A percentile compares a stretch with the other conserved stretches of the same genome.
These are phyloP conservation scores for Pseudoneurospora amorphoporcata DNA, from an alignment of 495 filamentous ascomycete species.

Conservation along the genomic window DNA sequence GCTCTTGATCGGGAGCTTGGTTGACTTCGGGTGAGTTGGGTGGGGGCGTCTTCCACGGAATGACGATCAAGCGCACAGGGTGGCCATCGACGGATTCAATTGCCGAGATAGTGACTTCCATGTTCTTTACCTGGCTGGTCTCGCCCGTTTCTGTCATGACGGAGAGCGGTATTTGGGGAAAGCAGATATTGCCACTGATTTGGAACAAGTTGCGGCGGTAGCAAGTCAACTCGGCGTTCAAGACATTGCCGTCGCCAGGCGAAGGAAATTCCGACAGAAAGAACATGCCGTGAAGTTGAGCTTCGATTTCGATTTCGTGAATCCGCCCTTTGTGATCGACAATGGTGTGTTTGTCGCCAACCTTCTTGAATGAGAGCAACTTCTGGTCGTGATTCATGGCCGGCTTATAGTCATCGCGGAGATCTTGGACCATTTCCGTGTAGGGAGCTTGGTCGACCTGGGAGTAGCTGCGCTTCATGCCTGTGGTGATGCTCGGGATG, in stretches of 20 bases:
- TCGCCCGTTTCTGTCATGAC: constrained; percentile 71
- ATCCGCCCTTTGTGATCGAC: constrained; percentile 44
- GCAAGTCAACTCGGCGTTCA: constrained; percentile 78
- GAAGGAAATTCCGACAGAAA: constrained; percentile 83
- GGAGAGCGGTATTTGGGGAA: constrained; percentile 64
- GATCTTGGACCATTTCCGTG: constrained; percentile 43
- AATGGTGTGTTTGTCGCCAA: constrained; percentile 46
- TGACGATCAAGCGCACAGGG: constrained; percentile 82
- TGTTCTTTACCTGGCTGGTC: constrained; percentile 65
- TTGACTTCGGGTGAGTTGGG: constrained; percentile 54
- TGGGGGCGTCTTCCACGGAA: constrained; percentile 89
- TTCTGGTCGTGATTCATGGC: constrained; percentile 47
- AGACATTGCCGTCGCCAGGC: constrained; percentile 49
- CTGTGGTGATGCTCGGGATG: constrained; percentile 42
- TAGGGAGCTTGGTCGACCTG: constrained; percentile 36
- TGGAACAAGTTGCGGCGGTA: constrained; percentile 91
- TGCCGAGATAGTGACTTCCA: constrained; percentile 79
- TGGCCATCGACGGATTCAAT: constrained; percentile 84
- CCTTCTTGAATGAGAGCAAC: constrained; percentile 42
- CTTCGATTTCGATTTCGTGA: constrained; percentile 53
- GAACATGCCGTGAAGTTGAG: constrained; percentile 93
- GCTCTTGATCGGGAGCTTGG: constrained; percentile 44
- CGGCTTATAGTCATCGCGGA: constrained; percentile 44
- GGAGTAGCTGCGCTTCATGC: constrained; percentile 41
- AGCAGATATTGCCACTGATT: constrained; percentile 75